Conservation (phyloP, 75 land plant genomes). For the Cunninghamia lanceolata region DNA sequence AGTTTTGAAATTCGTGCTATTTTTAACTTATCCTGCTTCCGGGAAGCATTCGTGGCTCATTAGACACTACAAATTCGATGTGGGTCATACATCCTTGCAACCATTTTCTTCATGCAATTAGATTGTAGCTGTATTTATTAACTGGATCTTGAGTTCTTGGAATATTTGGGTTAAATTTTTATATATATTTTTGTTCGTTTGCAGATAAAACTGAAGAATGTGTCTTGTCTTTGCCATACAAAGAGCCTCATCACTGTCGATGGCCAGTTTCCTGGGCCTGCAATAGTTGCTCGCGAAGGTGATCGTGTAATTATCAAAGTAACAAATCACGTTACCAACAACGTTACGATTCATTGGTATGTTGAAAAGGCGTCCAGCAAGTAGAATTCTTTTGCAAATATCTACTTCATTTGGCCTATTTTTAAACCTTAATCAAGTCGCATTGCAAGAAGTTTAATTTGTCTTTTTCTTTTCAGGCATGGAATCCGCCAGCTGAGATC, state of each 20-base stretch:
- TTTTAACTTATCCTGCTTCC: neutral
- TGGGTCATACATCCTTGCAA: neutral
- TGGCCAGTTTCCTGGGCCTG: conserved; percentile 68
- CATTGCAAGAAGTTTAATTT: no score
- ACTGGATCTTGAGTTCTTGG: no score
- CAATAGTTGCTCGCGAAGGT: conserved; percentile 55
- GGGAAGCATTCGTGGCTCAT: neutral
- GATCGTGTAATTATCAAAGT: conserved; percentile 50
- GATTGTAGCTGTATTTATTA: no score
- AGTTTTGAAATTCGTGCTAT: neutral
- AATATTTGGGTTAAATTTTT: no score
- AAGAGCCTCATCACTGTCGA: conserved; percentile 58
- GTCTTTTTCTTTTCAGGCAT: conserved; percentile 35
- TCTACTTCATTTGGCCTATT: neutral
- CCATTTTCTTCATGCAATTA: neutral
- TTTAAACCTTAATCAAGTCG: no score
- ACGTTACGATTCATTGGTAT: conserved; percentile 64
- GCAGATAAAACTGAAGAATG: conserved; percentile 52
- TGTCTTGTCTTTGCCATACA: conserved; percentile 51
- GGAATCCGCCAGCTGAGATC: conserved; percentile 53
- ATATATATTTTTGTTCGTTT: neutral
- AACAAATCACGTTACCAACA: conserved; percentile 42
- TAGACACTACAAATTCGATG: conserved; percentile 5
- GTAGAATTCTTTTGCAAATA: neutral
- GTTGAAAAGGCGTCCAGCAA: neutral